phyloP scores from a whole-genome alignment of 192 early-diverging fungal genomes.

The Gorgonomyces haynaldii region DNA sequence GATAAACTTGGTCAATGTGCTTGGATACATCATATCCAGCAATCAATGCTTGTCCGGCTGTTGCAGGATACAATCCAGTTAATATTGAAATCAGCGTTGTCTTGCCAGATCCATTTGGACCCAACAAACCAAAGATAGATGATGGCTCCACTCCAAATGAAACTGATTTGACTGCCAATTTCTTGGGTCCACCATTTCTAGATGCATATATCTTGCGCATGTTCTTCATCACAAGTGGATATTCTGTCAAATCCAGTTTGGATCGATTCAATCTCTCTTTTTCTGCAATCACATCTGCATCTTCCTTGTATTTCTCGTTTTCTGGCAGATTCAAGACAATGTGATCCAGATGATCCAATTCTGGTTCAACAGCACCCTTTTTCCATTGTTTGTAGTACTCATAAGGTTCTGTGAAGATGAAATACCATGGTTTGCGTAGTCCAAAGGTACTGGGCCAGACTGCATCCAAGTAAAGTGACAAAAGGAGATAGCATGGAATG shows the following conservation, averaged over 20 bases:
- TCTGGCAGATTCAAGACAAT: too few relatives aligned
- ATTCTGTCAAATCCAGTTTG: slow-evolving; percentile 15
- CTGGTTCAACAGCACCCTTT: slow-evolving; percentile 31
- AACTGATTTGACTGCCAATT: slow-evolving; percentile 50
- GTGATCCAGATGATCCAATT: slow-evolving; percentile 17
- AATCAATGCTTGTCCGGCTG: slow-evolving; percentile 43
- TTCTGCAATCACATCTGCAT: slow-evolving; percentile 49
- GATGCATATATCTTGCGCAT: slow-evolving; percentile 52
- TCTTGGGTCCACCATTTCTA: slow-evolving; percentile 7
- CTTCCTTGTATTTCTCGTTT: slow-evolving; percentile 21
- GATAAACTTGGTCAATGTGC: slow-evolving; percentile 45
- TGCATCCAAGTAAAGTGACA: slow-evolving; percentile 25
- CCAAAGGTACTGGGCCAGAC: slow-evolving; percentile 57
- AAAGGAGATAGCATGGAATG: slow-evolving; percentile 25
- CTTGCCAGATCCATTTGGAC: slow-evolving; percentile 62
- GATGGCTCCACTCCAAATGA: slow-evolving; percentile 44
- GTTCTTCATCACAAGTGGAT: slow-evolving; percentile 40
- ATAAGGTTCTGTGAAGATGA: slow-evolving; percentile 20
- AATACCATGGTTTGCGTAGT: slow-evolving; percentile 51
- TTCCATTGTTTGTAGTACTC: background rate
- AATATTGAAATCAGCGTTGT: slow-evolving; percentile 64
- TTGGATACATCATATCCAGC: slow-evolving; percentile 48
- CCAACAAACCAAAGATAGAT: slow-evolving; percentile 42
- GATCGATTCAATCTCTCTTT: slow-evolving; percentile 29
- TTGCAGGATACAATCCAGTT: slow-evolving; percentile 55